Evolutionary conservation across 129 eudicot species (phyloP), one percentile per base, ranked within the genome.

Genomic region (Silybum marianum): DNA sequence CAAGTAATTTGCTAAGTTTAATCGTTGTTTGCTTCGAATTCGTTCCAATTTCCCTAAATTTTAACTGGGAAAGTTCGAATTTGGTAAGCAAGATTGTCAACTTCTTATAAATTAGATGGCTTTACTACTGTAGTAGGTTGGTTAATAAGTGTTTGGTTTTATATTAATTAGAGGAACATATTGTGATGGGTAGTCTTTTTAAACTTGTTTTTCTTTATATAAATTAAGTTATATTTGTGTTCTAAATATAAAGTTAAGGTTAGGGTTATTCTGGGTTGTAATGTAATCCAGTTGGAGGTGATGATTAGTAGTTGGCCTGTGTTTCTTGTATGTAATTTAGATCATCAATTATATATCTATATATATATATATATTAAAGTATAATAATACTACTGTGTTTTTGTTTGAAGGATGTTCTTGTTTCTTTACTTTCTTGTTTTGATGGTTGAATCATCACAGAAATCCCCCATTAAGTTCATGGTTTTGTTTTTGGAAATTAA

Each of bases 201-300:
- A 26, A 26, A 2, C 30, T 74, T 44, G 40, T 23, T 54, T 32
- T 10, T 30, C 34, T 72, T 71, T 19, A 36, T 72, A n/a, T 38
- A 72, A 36, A 13, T 18, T 8, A 38, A 72, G 76, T 2, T 38
- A 2, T 19, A 36, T 36, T 8, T 26, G 70, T 71, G 63, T 36
- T 44, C 9, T 36, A 6, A 6, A 9, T 80, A 54, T 3, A 16
- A 24, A 19, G 34, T 28, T 48, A 68, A 58, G 77, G 19, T 4
- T 68, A 32, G 36, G 24, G 2, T 9, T 71, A 51, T 58, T 54
- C 63, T 71, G 78, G 77, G 42, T 71, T 80, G 76, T 70, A 54
- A 79, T 79, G 76, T 79, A 70, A 68, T 78, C 65, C 74, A 69
- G 82, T 69, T 44, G 75, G 69, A 68, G 82, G 7, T 38, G 42